phyloP scores from a whole-genome alignment of 305 asterid species.

The Salvia sclarea region DNA sequence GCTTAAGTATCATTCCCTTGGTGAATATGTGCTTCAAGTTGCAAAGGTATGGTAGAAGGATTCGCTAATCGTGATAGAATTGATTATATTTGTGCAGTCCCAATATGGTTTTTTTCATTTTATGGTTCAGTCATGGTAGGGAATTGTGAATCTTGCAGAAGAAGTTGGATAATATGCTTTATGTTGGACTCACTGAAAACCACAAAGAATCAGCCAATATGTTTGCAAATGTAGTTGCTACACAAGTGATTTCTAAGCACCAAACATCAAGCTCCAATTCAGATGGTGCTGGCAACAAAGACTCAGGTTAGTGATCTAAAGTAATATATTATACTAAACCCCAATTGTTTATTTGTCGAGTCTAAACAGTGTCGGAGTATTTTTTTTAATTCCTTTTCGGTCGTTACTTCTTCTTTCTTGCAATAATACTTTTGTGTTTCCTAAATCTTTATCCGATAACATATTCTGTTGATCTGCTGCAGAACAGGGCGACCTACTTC shows the following conservation, averaged over 20 bases:
- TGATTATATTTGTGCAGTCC: constrained; percentile 8
- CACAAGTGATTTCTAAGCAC: constrained; percentile 86
- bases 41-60: constrained; percentile 71
- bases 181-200: constrained; percentile 89
- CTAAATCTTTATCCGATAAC: constrained; percentile 24
- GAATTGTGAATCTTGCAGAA: constrained; percentile 65
- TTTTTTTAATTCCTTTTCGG: constrained; percentile 14
- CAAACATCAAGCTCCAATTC: constrained; percentile 39
- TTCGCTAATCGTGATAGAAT: constrained; percentile 17
- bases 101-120: constrained; percentile 31
- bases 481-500: constrained; percentile 50
- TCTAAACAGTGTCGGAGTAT: background rate
- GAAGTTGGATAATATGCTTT: constrained; percentile 83
- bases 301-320: constrained; percentile 48
- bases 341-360: background rate
- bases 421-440: constrained; percentile 10
- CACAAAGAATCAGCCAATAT: constrained; percentile 89
- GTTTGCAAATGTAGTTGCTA: constrained; percentile 92
- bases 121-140: constrained; percentile 36
- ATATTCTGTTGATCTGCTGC: constrained; percentile 40
- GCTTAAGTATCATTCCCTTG: constrained; percentile 65
- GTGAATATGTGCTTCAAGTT: constrained; percentile 81
- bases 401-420: constrained; percentile 8
- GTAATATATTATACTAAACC: background rate
- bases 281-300: constrained; percentile 38